A percentile compares a stretch with the other conserved stretches of the same genome.
These are phyloP conservation scores for Ophiosphaerella narmari DNA, from an alignment of 2,329 filamentous ascomycete species.

Conservation along the genomic window DNA sequence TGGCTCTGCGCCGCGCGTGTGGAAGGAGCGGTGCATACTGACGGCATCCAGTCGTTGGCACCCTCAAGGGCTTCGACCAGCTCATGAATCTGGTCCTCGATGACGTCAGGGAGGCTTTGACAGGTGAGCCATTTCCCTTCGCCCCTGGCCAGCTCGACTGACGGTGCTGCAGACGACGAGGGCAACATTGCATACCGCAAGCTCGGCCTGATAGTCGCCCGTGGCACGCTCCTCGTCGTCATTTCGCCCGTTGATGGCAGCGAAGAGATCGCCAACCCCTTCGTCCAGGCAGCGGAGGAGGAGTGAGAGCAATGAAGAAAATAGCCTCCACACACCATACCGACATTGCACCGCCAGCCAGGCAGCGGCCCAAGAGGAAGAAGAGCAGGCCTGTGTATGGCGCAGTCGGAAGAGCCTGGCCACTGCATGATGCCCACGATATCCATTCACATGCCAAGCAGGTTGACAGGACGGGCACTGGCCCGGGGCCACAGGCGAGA, in stretches of 20 bases:
- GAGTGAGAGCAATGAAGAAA: conserved; percentile 11
- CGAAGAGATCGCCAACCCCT: conserved; percentile 95
- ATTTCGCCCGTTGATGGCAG: conserved; percentile 93
- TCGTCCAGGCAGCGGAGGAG: conserved; percentile 68
- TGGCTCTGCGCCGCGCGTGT: no score
- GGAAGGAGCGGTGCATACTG: conserved; percentile 8
- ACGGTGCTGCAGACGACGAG: conserved; percentile 74
- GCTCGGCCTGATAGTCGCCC: conserved; percentile 82
- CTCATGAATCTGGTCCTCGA: conserved; percentile 98
- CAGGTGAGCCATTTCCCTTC: conserved; percentile 64
- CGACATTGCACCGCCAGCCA: no score
- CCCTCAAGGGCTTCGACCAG: conserved; percentile 92
- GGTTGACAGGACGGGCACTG: no score
- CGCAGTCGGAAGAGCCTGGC: background rate
- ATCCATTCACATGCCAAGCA: background rate
- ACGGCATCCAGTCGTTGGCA: conserved; percentile 71
- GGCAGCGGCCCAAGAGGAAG: no score
- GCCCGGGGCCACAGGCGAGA: background rate
- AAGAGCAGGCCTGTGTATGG: no score
- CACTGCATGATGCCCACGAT: conserved; percentile 6
- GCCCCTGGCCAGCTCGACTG: background rate
- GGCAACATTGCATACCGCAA: conserved; percentile 82
- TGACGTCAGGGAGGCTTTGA: conserved; percentile 86
- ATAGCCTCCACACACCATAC: background rate
- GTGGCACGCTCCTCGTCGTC: conserved; percentile 89